Evolutionary conservation across 2,329 filamentous ascomycete genomes (phyloP).

Genomic region (Metarhizium brunneum): DNA sequence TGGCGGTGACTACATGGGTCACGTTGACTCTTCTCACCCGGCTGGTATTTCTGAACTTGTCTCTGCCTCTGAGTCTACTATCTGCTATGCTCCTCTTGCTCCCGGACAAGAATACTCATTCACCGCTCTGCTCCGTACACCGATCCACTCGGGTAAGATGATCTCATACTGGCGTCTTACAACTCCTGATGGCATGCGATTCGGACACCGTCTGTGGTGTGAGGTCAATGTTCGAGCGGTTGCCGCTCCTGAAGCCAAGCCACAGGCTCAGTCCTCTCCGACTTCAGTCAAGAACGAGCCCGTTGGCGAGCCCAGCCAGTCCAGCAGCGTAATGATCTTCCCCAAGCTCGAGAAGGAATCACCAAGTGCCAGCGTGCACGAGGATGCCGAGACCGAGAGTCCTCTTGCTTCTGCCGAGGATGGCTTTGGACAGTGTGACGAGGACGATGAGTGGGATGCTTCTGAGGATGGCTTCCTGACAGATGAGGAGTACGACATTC

Average conservation of each 20-base stretch:
- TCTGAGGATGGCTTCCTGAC: conserved; percentile 76
- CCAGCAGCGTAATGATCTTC: conserved; percentile 79
- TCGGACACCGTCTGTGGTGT: conserved; percentile 93
- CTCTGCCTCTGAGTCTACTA: conserved; percentile 73
- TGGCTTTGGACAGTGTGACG: conserved; percentile 28
- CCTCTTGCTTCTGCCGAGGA: conserved; percentile 45
- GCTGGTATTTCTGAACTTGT: conserved; percentile 69
- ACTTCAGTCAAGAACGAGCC: conserved; percentile 17
- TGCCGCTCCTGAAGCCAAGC: conserved; percentile 14
- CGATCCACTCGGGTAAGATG: conserved; percentile 62
- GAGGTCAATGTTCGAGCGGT: conserved; percentile 63
- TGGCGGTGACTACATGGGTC: conserved; percentile 94
- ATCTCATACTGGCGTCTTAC: conserved; percentile 98
- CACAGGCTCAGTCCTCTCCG: conserved; percentile 10
- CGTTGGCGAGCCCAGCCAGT: conserved; percentile 16
- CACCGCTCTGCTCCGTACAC: conserved; percentile 76
- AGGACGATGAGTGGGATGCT: conserved; percentile 53
- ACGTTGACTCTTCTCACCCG: conserved; percentile 70
- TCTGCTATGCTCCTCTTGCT: conserved; percentile 57
- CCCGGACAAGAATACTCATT: conserved; percentile 72
- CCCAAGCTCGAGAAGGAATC: conserved; percentile 94
- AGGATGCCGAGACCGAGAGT: conserved; percentile 45
- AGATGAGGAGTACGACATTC: conserved; percentile 95
- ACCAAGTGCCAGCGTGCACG: conserved; percentile 68
- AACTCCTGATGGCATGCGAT: conserved; percentile 67